These are phyloP conservation scores for Debaryomycetaceae sp. DNA, from an alignment of 1,139 yeast genomes.

Conservation along the genomic window DNA sequence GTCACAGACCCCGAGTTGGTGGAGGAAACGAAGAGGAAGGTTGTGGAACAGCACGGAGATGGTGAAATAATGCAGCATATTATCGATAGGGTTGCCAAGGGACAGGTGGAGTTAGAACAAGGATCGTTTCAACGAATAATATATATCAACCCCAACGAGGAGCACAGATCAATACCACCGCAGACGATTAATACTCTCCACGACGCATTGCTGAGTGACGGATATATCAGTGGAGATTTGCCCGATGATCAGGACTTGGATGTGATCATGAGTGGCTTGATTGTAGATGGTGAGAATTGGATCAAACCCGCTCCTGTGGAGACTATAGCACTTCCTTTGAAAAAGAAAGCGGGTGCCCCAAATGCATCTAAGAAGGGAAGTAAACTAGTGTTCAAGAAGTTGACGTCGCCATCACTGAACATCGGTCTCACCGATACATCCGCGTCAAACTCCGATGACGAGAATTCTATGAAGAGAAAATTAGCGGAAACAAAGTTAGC, in stretches of 20 bases:
- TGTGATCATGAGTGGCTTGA: slow-evolving; percentile 62
- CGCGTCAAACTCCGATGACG: slow-evolving; percentile 32
- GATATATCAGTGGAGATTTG: slow-evolving; percentile 51
- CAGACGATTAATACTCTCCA: slow-evolving; percentile 40
- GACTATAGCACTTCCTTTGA: slow-evolving; percentile 24
- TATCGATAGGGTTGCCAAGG: slow-evolving; percentile 64
- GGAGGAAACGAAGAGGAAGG: slow-evolving; percentile 29
- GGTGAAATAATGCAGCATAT: slow-evolving; percentile 54
- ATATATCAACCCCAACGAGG: slow-evolving; percentile 57
- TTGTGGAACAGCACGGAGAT: slow-evolving; percentile 15
- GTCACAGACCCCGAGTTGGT: slow-evolving; percentile 58
- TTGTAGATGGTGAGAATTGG: slow-evolving; percentile 43
- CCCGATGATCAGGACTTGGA: slow-evolving; percentile 51
- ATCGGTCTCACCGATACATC: slow-evolving; percentile 44
- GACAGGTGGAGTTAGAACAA: slow-evolving; percentile 46
- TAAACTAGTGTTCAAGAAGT: slow-evolving; percentile 27
- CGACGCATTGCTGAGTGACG: slow-evolving; percentile 42
- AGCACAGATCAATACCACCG: slow-evolving; percentile 39
- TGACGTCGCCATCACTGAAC: slow-evolving; percentile 10
- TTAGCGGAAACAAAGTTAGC: slow-evolving; percentile 46
- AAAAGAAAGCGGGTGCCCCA: slow-evolving; percentile 11
- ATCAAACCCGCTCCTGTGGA: slow-evolving; percentile 38
- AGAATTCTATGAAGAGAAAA: slow-evolving; percentile 39
- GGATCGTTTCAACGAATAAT: slow-evolving; percentile 47
- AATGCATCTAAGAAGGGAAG: slow-evolving; percentile 7